Percentiles rank a stretch among this genome's conserved stretches.
Conservation (phyloP, 805 yeast genomes). For the Wickerhamomyces silvicola region DNA sequence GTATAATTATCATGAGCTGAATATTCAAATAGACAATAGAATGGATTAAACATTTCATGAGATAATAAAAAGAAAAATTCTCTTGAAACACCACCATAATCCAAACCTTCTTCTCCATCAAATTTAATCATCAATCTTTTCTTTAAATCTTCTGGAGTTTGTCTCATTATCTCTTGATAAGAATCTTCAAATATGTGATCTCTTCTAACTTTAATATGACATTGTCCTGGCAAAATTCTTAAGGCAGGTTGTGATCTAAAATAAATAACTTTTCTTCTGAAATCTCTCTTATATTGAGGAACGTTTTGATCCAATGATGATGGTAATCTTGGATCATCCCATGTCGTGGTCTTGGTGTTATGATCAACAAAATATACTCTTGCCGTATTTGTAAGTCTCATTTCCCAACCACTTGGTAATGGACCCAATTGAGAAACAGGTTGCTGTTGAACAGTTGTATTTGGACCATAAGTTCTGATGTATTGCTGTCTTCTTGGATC, state of each 20-base stretch:
- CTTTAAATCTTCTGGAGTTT: conserved; percentile 96
- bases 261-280: conserved; percentile 93
- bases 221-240: conserved; percentile 96
- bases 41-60: conserved; percentile 98
- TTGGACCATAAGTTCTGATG: conserved; percentile 88
- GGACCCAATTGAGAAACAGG: conserved; percentile 98
- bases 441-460: conserved; percentile 92
- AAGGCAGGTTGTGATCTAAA: conserved; percentile 98
- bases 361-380: conserved; percentile 98
- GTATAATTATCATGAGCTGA: conserved; percentile 98
- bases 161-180: conserved; percentile 97
- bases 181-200: conserved; percentile 96
- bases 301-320: conserved; percentile 96
- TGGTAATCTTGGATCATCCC: conserved; percentile 99
- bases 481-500: conserved; percentile 99
- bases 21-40: conserved; percentile 94
- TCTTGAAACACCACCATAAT: conserved; percentile 98
- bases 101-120: conserved; percentile 99
- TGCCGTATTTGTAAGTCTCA: conserved; percentile 98
- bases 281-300: conserved; percentile 98
- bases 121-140: conserved; percentile 96
- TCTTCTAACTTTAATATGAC: conserved; percentile 96
- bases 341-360: conserved; percentile 97
- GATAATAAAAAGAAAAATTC: conserved; percentile 95
- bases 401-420: conserved; percentile 98